Percentiles rank a stretch among this genome's conserved stretches.
Conservation (phyloP, 305 asterid species). For the Rubia peregrina region DNA sequence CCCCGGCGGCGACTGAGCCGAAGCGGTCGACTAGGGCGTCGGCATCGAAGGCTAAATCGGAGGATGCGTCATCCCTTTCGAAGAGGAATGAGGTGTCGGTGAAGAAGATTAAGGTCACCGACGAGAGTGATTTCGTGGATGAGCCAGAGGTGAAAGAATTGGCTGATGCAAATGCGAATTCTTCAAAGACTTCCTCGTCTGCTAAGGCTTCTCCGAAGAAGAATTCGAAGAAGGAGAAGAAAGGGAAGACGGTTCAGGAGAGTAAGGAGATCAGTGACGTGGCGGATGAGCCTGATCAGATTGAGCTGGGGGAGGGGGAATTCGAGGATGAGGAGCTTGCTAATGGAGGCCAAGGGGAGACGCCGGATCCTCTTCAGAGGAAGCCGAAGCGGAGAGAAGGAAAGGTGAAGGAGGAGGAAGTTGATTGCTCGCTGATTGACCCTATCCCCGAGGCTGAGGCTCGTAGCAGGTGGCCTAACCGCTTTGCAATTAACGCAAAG, state of each 20-base stretch:
- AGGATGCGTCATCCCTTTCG: background rate
- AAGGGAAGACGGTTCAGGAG: no score
- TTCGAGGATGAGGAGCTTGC: background rate
- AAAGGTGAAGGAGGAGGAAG: slow-evolving; percentile 16
- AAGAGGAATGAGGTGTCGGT: slow-evolving; percentile 1
- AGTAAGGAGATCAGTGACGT: no score
- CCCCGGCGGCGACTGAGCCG: background rate
- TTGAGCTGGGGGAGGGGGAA: background rate
- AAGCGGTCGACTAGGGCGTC: background rate
- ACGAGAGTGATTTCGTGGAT: slow-evolving; percentile 15
- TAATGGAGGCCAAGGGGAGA: background rate
- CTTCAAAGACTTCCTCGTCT: no score
- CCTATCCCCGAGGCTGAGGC: slow-evolving; percentile 41
- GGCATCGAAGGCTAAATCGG: background rate
- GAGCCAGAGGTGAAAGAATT: slow-evolving; percentile 9
- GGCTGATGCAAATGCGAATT: no score
- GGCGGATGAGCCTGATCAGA: no score
- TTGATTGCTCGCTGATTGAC: slow-evolving; percentile 24
- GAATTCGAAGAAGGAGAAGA: no score
- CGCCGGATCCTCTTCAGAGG: background rate
- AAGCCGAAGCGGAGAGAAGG: slow-evolving; percentile 12
- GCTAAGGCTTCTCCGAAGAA: no score
- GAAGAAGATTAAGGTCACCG: background rate
- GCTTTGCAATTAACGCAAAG: slow-evolving; percentile 24
- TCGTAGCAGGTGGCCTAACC: slow-evolving; percentile 46